Percentiles rank a stretch among this genome's conserved stretches.
These are phyloP conservation scores for Phoma sp. DNA, from an alignment of 2,329 filamentous ascomycete genomes.

Conservation along the genomic window DNA sequence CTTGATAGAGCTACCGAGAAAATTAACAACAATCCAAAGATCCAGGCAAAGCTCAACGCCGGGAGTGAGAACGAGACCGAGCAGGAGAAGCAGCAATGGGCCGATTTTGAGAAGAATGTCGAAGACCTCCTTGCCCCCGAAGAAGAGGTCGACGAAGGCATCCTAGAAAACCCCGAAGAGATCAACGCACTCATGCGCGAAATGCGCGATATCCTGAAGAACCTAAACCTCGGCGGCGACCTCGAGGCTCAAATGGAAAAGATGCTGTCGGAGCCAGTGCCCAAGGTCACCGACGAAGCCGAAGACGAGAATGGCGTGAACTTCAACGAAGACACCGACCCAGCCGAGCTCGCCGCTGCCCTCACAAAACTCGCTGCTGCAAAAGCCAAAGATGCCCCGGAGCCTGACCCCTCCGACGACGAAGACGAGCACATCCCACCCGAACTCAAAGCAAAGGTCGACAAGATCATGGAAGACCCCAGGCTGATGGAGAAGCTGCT, in stretches of 20 bases:
- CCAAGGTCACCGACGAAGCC: slow-evolving; percentile 20
- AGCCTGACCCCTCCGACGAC: slow-evolving; percentile 14
- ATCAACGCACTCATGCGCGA: slow-evolving; percentile 32
- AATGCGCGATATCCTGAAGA: slow-evolving; percentile 38
- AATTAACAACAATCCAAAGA: slow-evolving; percentile 28
- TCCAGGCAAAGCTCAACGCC: slow-evolving; percentile 31
- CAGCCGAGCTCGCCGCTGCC: slow-evolving; percentile 32
- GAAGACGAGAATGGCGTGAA: slow-evolving; percentile 18
- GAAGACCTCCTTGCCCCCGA: slow-evolving; percentile 19
- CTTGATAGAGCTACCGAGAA: slow-evolving; percentile 32
- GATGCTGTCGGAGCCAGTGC: slow-evolving; percentile 21
- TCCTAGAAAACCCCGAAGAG: slow-evolving; percentile 23
- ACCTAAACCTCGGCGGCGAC: slow-evolving; percentile 27
- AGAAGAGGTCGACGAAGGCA: slow-evolving; percentile 13
- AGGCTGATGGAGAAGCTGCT: slow-evolving; percentile 43
- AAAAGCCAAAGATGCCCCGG: slow-evolving; percentile 9
- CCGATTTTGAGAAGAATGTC: slow-evolving; percentile 5
- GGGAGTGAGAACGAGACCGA: slow-evolving; percentile 16
- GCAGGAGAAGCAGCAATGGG: slow-evolving; percentile 22
- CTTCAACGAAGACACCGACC: slow-evolving; percentile 24
- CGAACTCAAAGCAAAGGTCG: slow-evolving; percentile 42
- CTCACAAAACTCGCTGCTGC: slow-evolving; percentile 29
- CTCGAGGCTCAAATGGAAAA: slow-evolving; percentile 34
- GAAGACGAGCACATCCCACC: slow-evolving; percentile 34
- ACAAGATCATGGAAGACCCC: slow-evolving; percentile 46